Evolutionary conservation across 371 early-diverging fungal genomes (phyloP), one percentile per base, ranked within the genome.

Genomic region (Mucor ambiguus): DNA sequence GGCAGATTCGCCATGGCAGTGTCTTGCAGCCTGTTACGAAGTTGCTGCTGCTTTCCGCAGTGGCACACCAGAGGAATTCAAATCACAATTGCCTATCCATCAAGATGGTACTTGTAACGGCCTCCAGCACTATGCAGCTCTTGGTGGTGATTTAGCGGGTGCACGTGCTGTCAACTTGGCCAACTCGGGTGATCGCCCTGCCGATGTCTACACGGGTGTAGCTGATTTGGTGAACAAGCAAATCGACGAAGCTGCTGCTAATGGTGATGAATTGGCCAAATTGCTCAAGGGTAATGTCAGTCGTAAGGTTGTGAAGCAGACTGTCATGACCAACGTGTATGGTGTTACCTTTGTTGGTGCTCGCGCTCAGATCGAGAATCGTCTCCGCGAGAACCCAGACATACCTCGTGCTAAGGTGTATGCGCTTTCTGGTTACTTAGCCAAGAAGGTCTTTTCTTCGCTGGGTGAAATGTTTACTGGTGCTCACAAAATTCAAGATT

Each of bases 51-150:
- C 98, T 2, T 54, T 89, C 16, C 86, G 91, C 30, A 89, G 89
- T 46, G 88, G 93, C 8, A 73, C 88, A 20, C 97, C 98, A 2
- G 82, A 83, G 24, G 79, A 77, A 49, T 97, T 85, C 70, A 69
- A 78, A 56, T 93, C 93, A 46, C 74, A 81, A 9, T 73, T 98
- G 32, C 98, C 96, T n/a, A 83, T 98, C 22, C 99, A 98, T 74
- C 97, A 97, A 77, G 99, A 99, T 75, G 99, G 98, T 54, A 96
- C 98, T 1, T 99, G 99, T 80, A 98, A 98, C 71, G 99, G 99
- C 26, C 83, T 99, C 67, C 99, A 99, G 81, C 99, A 99, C 79
- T 98, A 98, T 72, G 99, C 99, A 4, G 98, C 99, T 0, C 81
- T 99, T 49, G 98, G 98, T 67, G 95, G 98, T 74, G 99, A 99